phyloP scores from a whole-genome alignment of 2,329 filamentous ascomycete species.

The Zymoseptoria pseudotritici region DNA sequence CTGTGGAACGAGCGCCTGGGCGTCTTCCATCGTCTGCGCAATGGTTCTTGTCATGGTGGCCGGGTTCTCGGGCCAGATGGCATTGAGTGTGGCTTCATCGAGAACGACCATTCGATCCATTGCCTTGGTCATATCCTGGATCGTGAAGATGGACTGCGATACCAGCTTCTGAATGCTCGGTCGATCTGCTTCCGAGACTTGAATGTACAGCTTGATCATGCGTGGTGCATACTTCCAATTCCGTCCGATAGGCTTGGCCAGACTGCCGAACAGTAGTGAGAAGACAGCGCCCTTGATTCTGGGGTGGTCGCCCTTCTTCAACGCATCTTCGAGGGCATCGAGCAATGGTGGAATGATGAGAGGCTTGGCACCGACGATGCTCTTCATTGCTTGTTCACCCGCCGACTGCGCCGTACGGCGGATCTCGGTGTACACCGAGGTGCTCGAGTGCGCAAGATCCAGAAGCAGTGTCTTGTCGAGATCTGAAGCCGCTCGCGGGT shows the following conservation, averaged over 20 bases:
- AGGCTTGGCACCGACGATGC: constrained; percentile 77
- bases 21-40: constrained; percentile 44
- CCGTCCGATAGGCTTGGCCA: constrained; percentile 77
- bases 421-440: constrained; percentile 90
- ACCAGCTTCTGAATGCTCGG: constrained; percentile 88
- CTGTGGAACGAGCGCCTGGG: constrained; percentile 52
- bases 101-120: constrained; percentile 80
- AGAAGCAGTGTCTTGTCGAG: constrained; percentile 78
- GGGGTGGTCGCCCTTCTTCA: constrained; percentile 74
- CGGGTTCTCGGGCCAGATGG: constrained; percentile 54
- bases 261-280: constrained; percentile 77
- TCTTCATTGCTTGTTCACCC: constrained; percentile 87
- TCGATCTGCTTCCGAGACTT: constrained; percentile 84
- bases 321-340: constrained; percentile 66
- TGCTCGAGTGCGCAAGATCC: constrained; percentile 80
- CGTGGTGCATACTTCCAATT: constrained; percentile 94
- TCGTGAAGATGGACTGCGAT: constrained; percentile 69
- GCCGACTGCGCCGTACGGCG: constrained; percentile 88
- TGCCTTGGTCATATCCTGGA: constrained; percentile 87
- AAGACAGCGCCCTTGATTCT: constrained; percentile 94
- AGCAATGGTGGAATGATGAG: constrained; percentile 86
- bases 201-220: constrained; percentile 84
- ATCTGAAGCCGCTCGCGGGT: constrained; percentile 79
- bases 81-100: constrained; percentile 61
- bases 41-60: constrained; percentile 28